Conservation (phyloP, 2,329 filamentous ascomycete species). For the Myriosclerotinia scirpicola region DNA sequence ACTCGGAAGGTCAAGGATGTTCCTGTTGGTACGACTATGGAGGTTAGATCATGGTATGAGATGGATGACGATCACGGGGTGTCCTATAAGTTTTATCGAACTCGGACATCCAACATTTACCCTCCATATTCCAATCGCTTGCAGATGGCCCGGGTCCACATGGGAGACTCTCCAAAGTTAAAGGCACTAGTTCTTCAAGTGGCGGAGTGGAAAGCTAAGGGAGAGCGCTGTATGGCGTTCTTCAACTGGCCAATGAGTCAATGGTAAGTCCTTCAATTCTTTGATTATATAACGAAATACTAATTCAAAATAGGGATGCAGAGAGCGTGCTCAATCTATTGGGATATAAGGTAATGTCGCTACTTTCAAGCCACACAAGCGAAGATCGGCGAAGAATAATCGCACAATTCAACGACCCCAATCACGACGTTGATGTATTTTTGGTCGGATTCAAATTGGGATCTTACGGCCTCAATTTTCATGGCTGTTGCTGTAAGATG, state of each 20-base stretch:
- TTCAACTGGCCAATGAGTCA: neutral
- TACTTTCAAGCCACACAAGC: neutral
- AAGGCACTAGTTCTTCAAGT: neutral
- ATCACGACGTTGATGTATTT: neutral
- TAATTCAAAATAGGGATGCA: neutral
- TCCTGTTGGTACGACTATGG: neutral
- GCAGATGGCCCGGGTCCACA: neutral
- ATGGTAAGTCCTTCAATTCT: neutral
- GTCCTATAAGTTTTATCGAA: neutral
- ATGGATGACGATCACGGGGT: neutral
- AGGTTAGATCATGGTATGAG: neutral
- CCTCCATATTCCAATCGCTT: neutral
- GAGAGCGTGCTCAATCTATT: neutral
- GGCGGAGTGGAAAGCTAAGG: neutral
- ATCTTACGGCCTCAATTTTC: neutral
- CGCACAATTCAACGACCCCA: neutral
- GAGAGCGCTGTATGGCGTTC: neutral
- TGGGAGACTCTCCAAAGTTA: neutral
- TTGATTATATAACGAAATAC: neutral
- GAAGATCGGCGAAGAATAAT: neutral
- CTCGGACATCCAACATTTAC: neutral
- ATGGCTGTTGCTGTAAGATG: neutral
- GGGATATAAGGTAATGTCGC: neutral
- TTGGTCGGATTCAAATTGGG: neutral
- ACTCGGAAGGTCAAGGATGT: neutral